Percentiles rank a stretch among this genome's conserved stretches.
Conservation (phyloP, 2,329 filamentous ascomycete genomes). For the Sporothrix mexicana region DNA sequence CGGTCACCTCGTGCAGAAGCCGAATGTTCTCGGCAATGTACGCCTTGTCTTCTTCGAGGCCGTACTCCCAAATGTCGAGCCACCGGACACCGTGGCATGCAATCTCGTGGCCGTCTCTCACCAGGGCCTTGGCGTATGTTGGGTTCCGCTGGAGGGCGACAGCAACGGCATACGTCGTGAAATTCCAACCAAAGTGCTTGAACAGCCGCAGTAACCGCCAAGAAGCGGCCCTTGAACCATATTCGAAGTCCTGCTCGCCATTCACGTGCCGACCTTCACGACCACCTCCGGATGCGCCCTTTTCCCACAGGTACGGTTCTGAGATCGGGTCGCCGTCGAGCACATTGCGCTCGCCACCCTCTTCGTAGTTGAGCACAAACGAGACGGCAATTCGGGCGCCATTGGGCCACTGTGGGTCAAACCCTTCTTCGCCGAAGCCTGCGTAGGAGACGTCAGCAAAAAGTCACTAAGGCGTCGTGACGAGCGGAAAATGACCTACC, state of each 20-base stretch:
- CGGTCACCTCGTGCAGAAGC: slow-evolving; percentile 35
- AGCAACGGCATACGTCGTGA: slow-evolving; percentile 37
- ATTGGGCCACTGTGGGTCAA: slow-evolving; percentile 46
- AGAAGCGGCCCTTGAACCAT: slow-evolving; percentile 37
- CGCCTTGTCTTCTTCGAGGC: slow-evolving; percentile 35
- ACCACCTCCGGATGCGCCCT: slow-evolving; percentile 32
- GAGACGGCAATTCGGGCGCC: slow-evolving; percentile 47
- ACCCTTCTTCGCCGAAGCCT: slow-evolving; percentile 35
- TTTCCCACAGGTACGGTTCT: slow-evolving; percentile 38
- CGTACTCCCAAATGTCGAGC: slow-evolving; percentile 36
- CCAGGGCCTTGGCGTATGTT: slow-evolving; percentile 35
- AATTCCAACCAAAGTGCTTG: slow-evolving; percentile 34
- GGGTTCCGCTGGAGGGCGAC: slow-evolving; percentile 37
- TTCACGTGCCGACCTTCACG: slow-evolving; percentile 36
- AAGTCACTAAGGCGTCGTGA: neutral
- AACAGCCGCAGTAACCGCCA: slow-evolving; percentile 37
- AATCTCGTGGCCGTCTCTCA: slow-evolving; percentile 38
- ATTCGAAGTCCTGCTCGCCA: slow-evolving; percentile 39
- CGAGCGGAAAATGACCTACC: slow-evolving; percentile 30
- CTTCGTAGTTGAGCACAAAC: slow-evolving; percentile 49
- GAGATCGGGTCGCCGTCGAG: slow-evolving; percentile 41
- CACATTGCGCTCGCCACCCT: slow-evolving; percentile 42
- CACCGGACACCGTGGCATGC: slow-evolving; percentile 37
- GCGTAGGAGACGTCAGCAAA: neutral
- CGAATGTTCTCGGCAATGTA: slow-evolving; percentile 35